phyloP scores from a whole-genome alignment of 2,329 filamentous ascomycete genomes.

The Cryphonectria nitschkei region DNA sequence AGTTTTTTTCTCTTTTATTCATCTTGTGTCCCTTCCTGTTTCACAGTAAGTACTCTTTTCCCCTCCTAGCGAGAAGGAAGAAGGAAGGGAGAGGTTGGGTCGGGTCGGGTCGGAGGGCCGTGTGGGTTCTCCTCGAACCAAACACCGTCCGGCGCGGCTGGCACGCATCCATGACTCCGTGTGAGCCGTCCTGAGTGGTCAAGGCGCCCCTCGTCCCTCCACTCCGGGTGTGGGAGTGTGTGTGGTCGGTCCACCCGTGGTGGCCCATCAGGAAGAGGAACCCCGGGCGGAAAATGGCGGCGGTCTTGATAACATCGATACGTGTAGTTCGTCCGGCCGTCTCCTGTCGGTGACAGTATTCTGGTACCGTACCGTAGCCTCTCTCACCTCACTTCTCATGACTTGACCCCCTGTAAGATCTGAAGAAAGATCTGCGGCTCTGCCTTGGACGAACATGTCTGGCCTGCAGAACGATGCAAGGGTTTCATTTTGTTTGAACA shows the following conservation, averaged over 20 bases:
- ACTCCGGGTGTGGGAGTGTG: neutral
- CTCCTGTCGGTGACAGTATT: neutral
- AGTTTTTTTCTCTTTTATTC: neutral
- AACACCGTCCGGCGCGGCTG: slow-evolving; percentile 4
- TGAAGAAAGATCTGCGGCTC: slow-evolving; percentile 22
- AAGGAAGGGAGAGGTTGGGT: neutral
- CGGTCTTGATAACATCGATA: slow-evolving; percentile 23
- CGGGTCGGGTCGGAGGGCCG: neutral
- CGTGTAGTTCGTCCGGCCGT: neutral
- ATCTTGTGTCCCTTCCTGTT: neutral
- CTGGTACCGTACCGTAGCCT: neutral
- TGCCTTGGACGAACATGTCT: slow-evolving; percentile 5
- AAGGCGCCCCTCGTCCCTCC: neutral
- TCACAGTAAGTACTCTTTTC: neutral
- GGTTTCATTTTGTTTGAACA: neutral
- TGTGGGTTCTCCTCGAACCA: neutral
- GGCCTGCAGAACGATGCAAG: neutral
- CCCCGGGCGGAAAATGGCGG: neutral
- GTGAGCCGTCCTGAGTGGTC: slow-evolving; percentile 3
- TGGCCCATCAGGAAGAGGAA: slow-evolving; percentile 8
- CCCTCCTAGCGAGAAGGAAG: neutral
- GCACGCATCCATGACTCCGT: neutral
- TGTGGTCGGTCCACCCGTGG: neutral
- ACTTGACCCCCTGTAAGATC: neutral
- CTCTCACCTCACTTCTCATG: too few relatives aligned